Evolutionary conservation across 441 rosid species (phyloP).

Genomic region (Pelargonium myrrhifolium): DNA sequence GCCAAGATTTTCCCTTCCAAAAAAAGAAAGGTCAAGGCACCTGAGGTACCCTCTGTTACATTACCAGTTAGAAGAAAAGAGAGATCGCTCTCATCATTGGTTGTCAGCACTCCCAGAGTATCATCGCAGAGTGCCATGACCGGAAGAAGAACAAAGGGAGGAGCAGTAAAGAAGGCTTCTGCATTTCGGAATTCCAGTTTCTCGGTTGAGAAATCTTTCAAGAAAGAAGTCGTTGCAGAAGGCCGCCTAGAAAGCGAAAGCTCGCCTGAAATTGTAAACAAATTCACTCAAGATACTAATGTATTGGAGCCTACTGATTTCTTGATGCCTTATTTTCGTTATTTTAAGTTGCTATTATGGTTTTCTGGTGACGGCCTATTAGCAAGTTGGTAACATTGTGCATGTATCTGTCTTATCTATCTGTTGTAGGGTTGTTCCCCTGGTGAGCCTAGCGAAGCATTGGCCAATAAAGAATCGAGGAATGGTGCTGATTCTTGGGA

Average conservation of each 20-base stretch:
- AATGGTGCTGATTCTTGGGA: constrained; percentile 36
- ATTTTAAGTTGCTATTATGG: too few species aligned
- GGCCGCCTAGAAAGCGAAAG: constrained; percentile 39
- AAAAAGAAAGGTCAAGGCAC: constrained; percentile 36
- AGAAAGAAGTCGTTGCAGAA: constrained; percentile 48
- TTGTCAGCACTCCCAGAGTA: constrained; percentile 53
- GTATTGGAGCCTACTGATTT: too few species aligned
- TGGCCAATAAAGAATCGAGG: constrained; percentile 25
- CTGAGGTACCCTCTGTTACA: constrained; percentile 33
- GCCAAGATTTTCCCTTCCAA: constrained; percentile 51
- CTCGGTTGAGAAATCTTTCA: constrained; percentile 32
- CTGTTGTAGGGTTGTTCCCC: constrained; percentile 41
- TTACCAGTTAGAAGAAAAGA: constrained; percentile 60
- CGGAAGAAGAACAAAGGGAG: constrained; percentile 37
- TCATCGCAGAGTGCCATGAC: constrained; percentile 42
- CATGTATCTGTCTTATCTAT: not conserved
- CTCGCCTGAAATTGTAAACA: constrained; percentile 46
- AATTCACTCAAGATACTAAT: constrained; percentile 33
- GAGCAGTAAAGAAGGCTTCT: constrained; percentile 33
- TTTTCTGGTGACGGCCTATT: not conserved
- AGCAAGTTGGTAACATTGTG: not conserved
- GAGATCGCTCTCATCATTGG: constrained; percentile 66
- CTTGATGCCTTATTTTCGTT: too few species aligned
- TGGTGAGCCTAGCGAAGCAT: constrained; percentile 45
- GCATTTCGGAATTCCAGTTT: constrained; percentile 37